Conservation (phyloP, 2,329 filamentous ascomycete species). For the Coleophoma eucalyptorum region DNA sequence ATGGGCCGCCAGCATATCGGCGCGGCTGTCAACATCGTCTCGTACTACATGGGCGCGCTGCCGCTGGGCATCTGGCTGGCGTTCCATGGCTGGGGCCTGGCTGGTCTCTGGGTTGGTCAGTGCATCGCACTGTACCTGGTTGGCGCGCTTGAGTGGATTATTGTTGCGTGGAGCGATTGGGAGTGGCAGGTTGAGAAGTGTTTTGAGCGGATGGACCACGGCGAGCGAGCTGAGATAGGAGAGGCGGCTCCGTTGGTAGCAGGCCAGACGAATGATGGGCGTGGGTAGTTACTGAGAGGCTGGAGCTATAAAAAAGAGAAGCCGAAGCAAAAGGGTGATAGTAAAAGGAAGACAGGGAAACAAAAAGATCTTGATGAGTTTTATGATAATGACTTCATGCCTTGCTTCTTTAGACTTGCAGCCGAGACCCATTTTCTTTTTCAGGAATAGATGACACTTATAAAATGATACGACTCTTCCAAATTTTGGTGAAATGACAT, state of each 20-base stretch:
- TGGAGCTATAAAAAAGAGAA: not conserved
- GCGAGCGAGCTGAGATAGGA: constrained; percentile 15
- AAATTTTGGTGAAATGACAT: too few species aligned
- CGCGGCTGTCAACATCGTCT: constrained; percentile 74
- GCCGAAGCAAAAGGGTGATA: too few species aligned
- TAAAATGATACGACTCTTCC: too few species aligned
- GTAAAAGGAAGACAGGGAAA: too few species aligned
- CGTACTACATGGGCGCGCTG: constrained; percentile 79
- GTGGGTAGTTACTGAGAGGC: constrained; percentile 1
- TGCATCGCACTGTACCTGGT: constrained; percentile 80
- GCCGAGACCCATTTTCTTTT: too few species aligned
- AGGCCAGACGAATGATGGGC: constrained; percentile 4
- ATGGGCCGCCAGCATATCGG: constrained; percentile 88
- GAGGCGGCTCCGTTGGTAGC: constrained; percentile 3
- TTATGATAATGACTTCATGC: too few species aligned
- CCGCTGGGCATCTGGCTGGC: constrained; percentile 82
- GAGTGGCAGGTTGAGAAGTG: constrained; percentile 68
- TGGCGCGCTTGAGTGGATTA: constrained; percentile 72
- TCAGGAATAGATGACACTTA: too few species aligned
- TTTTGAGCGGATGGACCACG: constrained; percentile 64
- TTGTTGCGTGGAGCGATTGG: constrained; percentile 78
- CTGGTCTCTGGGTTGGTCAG: constrained; percentile 79
- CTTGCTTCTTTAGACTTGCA: too few species aligned
- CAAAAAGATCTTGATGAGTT: too few species aligned
- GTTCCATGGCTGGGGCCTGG: constrained; percentile 80